Evolutionary conservation across 768 basidiomycete species (phyloP).

Genomic region (Zangia roseola): DNA sequence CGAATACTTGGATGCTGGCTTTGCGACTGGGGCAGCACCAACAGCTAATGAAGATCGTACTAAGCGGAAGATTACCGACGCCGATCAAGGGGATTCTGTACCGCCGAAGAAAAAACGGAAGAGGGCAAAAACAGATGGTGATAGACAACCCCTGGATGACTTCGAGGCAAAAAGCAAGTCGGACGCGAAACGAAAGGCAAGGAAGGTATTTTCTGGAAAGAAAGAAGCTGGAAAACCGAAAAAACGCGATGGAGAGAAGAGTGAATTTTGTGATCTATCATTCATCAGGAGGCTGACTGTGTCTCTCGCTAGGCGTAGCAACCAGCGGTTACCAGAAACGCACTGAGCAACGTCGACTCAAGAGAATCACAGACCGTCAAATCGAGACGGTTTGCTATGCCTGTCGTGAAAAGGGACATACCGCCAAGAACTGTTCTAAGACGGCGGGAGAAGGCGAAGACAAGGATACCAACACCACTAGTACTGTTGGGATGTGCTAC

Average conservation of each 20-base stretch:
- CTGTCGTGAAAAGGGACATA: constrained; percentile 81
- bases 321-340: constrained; percentile 25
- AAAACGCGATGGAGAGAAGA: constrained; percentile 29
- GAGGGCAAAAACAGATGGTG: constrained; percentile 34
- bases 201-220: constrained; percentile 10
- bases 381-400: constrained; percentile 76
- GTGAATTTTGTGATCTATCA: constrained; percentile 9
- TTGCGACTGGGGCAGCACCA: constrained; percentile 24
- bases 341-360: constrained; percentile 62
- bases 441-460: constrained; percentile 24
- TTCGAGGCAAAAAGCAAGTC: constrained; percentile 16
- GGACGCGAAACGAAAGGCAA: constrained; percentile 19
- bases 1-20: constrained; percentile 65
- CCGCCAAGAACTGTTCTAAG: constrained; percentile 77
- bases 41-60: neutral
- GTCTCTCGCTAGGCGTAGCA: constrained; percentile 26
- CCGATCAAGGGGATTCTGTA: constrained; percentile 10
- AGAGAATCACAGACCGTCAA: constrained; percentile 57
- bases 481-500: constrained; percentile 68
- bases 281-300: constrained; percentile 7
- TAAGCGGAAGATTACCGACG: neutral
- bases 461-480: constrained; percentile 24
- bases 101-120: constrained; percentile 62
- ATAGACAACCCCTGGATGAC: constrained; percentile 5
- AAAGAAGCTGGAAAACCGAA: constrained; percentile 31